Conservation (phyloP, 2,329 filamentous ascomycete species). For the Hymenoscyphus repandus region DNA sequence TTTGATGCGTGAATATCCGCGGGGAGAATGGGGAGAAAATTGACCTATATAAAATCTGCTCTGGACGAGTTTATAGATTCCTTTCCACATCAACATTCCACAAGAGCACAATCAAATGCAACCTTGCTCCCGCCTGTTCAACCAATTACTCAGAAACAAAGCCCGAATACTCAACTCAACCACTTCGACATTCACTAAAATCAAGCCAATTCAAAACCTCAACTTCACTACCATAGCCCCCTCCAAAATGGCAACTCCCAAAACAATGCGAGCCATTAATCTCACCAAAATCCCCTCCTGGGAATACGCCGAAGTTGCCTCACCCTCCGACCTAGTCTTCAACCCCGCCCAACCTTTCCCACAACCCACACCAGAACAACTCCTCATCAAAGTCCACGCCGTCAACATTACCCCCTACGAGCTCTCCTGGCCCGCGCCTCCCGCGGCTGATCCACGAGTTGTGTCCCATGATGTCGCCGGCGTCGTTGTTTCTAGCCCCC, state of each 20-base stretch:
- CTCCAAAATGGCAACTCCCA: neutral
- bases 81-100: too few relatives aligned
- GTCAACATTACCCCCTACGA: constrained; percentile 13
- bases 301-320: neutral
- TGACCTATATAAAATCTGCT: too few relatives aligned
- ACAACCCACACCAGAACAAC: constrained; percentile 5
- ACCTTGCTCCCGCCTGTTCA: too few relatives aligned
- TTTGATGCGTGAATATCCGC: too few relatives aligned
- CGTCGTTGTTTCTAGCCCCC: constrained; percentile 6
- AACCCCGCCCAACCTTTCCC: constrained; percentile 1
- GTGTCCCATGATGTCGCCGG: constrained; percentile 11
- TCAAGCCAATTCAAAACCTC: neutral
- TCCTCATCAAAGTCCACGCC: constrained; percentile 10
- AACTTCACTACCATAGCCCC: neutral
- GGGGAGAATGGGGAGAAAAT: too few relatives aligned
- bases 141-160: too few relatives aligned
- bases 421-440: constrained; percentile 9
- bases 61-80: too few relatives aligned
- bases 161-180: too few relatives aligned
- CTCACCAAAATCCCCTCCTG: neutral
- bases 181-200: too few relatives aligned
- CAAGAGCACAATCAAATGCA: too few relatives aligned
- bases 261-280: constrained; percentile 10
- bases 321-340: constrained; percentile 2
- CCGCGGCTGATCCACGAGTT: constrained; percentile 3